Percentiles rank a stretch among this genome's conserved stretches.
These are phyloP conservation scores for Arthroderma sp. DNA, from an alignment of 2,329 filamentous ascomycete genomes.

Conservation along the genomic window DNA sequence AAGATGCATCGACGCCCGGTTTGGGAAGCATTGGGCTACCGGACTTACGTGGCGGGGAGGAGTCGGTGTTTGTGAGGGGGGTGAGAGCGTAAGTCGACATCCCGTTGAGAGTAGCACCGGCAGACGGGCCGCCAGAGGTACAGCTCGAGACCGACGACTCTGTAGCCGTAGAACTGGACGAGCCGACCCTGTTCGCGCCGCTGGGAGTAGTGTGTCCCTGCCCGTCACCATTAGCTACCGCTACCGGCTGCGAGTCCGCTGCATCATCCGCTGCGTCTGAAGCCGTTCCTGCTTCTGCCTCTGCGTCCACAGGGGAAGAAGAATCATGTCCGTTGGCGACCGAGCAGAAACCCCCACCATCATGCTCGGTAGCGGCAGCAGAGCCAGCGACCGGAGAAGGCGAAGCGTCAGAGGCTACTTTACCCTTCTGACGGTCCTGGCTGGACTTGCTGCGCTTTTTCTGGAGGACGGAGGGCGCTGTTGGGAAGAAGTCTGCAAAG, in stretches of 20 bases:
- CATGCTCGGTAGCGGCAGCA: neutral
- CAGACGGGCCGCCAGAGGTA: constrained; percentile 34
- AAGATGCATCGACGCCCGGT: constrained; percentile 12
- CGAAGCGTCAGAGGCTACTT: constrained; percentile 26
- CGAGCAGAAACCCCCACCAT: neutral
- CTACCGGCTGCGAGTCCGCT: neutral
- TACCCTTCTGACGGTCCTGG: constrained; percentile 50
- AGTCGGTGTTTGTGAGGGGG: constrained; percentile 54
- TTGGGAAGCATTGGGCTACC: constrained; percentile 41
- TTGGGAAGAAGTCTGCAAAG: constrained; percentile 78
- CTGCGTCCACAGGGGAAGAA: neutral
- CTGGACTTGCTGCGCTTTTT: constrained; percentile 38
- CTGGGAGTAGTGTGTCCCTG: constrained; percentile 13
- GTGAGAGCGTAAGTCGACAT: constrained; percentile 45
- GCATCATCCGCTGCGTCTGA: neutral
- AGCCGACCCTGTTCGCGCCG: constrained; percentile 54
- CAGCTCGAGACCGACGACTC: constrained; percentile 60
- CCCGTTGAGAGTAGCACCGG: constrained; percentile 46
- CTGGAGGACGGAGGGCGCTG: constrained; percentile 54
- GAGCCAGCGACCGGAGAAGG: neutral
- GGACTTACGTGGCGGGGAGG: constrained; percentile 48
- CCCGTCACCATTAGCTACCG: constrained; percentile 5
- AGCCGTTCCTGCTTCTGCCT: neutral
- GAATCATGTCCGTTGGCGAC: neutral
- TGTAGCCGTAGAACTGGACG: constrained; percentile 60